A percentile compares a stretch with the other conserved stretches of the same genome.
phyloP scores from a whole-genome alignment of 2,329 filamentous ascomycete genomes.

The Alternaria infectoria region DNA sequence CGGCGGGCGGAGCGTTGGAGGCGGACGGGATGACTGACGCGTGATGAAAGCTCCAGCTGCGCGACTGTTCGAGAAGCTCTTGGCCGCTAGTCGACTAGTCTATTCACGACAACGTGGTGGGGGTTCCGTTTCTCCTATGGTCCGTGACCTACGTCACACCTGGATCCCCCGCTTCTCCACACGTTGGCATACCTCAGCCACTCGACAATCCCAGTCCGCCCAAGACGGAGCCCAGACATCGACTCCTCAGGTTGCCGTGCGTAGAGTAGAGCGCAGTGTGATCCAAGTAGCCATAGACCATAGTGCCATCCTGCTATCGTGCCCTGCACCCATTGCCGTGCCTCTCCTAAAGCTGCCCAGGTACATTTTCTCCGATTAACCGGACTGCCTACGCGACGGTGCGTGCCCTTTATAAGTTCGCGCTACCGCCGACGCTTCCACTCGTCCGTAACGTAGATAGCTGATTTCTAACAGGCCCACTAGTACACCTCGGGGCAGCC shows the following conservation, averaged over 20 bases:
- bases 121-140: conserved; percentile 25
- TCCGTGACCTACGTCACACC: conserved; percentile 24
- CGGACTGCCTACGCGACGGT: conserved; percentile 29
- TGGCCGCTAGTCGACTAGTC: not conserved
- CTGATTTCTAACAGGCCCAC: conserved; percentile 34
- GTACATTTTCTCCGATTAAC: conserved; percentile 35
- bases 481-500: conserved; percentile 37
- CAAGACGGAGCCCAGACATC: conserved; percentile 8
- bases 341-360: not conserved
- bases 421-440: conserved; percentile 42
- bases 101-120: not conserved
- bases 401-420: conserved; percentile 31
- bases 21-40: not conserved
- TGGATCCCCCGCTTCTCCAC: conserved; percentile 23
- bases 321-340: not conserved
- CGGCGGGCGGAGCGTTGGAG: not conserved
- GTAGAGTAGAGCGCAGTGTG: conserved; percentile 5
- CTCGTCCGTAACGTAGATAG: conserved; percentile 46
- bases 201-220: conserved; percentile 7
- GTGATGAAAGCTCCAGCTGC: not conserved
- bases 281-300: not conserved
- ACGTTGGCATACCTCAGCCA: conserved; percentile 22
- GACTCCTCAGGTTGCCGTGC: conserved; percentile 4
- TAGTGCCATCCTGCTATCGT: not conserved
- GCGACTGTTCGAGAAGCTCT: not conserved